Evolutionary conservation across 257 asterid species (phyloP).

Genomic region (Nicotiana tabacum): DNA sequence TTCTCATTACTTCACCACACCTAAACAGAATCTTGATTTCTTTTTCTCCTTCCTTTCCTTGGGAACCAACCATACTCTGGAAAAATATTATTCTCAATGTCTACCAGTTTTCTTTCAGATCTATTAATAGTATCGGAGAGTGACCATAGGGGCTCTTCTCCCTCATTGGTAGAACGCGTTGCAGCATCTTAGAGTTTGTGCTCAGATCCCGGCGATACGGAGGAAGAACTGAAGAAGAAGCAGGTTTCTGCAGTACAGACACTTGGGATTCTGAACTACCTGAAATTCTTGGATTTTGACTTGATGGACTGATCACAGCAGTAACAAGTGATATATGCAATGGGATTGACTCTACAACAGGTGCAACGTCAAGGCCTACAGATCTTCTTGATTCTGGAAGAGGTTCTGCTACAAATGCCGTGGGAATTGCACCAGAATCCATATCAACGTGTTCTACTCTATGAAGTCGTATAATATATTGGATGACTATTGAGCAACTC

Average conservation of each 20-base stretch:
- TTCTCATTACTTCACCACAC: constrained; percentile 79
- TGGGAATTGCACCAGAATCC: constrained; percentile 37
- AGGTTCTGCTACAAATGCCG: constrained; percentile 23
- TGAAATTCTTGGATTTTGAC: constrained; percentile 57
- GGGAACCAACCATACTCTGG: constrained; percentile 49
- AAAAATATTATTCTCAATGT: constrained; percentile 51
- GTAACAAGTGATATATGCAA: constrained; percentile 51
- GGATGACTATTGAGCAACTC: constrained; percentile 67
- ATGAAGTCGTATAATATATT: constrained; percentile 36
- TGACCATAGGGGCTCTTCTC: constrained; percentile 55
- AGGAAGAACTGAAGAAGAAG: constrained; percentile 57
- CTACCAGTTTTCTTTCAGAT: constrained; percentile 42
- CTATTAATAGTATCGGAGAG: constrained; percentile 50
- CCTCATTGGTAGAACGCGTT: constrained; percentile 30
- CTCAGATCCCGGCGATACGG: constrained; percentile 57
- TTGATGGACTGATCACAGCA: constrained; percentile 36
- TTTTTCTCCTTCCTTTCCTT: constrained; percentile 67
- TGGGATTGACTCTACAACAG: constrained; percentile 62
- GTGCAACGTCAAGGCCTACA: constrained; percentile 29
- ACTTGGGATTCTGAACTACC: constrained; percentile 75
- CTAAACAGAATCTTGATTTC: constrained; percentile 62
- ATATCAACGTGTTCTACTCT: constrained; percentile 41
- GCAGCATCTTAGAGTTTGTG: constrained; percentile 29
- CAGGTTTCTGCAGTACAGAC: constrained; percentile 60
- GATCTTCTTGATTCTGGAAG: constrained; percentile 40